Evolutionary conservation across 495 filamentous ascomycete species (phyloP), one percentile per base, ranked within the genome.

Genomic region (Hypoxylon intermedium): DNA sequence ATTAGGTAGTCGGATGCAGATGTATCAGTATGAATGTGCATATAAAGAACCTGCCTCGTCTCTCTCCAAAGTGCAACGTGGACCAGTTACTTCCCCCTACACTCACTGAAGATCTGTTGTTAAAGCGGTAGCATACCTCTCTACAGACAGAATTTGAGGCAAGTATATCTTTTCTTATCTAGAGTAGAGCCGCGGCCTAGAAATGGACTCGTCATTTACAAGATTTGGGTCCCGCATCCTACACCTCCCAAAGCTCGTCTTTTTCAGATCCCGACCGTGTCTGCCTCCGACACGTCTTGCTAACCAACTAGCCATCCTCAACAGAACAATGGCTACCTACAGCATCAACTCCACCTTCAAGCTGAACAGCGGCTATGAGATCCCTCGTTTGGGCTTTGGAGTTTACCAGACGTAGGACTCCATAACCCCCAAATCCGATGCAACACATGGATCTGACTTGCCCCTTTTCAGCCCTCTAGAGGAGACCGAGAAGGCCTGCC

Each of bases 281-380:
- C 26, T 13, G 3, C 19, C 41, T 23, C 13, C 1, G 11, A 28
- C 12, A 24, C 23, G n/a, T 18, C 12, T 16, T 44, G 42, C 43
- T 58, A 49, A 63, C 48, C 19, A 9, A 13, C 33, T 15, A 9
- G 36, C 9, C 11, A 31, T 53, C 21, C 28, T 33, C 19, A 24
- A 50, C 38, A 53, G 53, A 49, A 65, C 50, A 6, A 89, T 89
- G 87, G 73, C 87, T 3, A 63, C 74, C 7, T 74, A 87, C 28
- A 79, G 73, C 19, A 80, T 92, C 67, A 80, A 87, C 60, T 85
- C 86, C 11, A 88, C 80, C 31, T 76, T 86, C 60, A 86, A 84
- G 67, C 77, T 93, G 73, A 83, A 84, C 58, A 91, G 89, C 40
- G 90, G 91, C 49, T 87, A 87, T 70, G 84, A 91, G 53, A 91